Percentiles rank a stretch among this genome's conserved stretches.
phyloP scores from a whole-genome alignment of 768 basidiomycete genomes.

The Podaxis mareebaensis region DNA sequence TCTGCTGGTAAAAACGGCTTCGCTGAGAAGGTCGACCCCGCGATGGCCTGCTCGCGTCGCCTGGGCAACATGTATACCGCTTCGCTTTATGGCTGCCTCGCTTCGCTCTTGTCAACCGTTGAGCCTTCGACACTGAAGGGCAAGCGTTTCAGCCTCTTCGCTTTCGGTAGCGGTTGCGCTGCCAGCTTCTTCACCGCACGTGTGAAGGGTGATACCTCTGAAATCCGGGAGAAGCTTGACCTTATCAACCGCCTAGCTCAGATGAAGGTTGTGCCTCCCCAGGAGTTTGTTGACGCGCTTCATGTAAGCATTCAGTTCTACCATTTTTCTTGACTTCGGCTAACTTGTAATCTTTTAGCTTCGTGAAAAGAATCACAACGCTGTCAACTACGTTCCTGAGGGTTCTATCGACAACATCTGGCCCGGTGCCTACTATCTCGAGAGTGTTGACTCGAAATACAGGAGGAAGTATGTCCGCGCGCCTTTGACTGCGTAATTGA shows the following conservation, averaged over 20 bases:
- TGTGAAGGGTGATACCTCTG: constrained; percentile 84
- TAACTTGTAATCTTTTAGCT: constrained; percentile 43
- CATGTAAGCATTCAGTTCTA: constrained; percentile 43
- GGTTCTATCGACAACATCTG: constrained; percentile 92
- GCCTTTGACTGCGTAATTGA: constrained; percentile 35
- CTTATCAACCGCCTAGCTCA: constrained; percentile 72
- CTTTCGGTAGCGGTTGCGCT: constrained; percentile 97
- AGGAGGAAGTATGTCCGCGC: constrained; percentile 79
- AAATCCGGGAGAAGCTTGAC: constrained; percentile 81
- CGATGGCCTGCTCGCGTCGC: constrained; percentile 84
- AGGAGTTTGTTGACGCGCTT: constrained; percentile 88
- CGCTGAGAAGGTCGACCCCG: constrained; percentile 72
- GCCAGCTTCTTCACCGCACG: constrained; percentile 88
- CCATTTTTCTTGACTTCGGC: constrained; percentile 1
- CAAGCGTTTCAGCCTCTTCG: constrained; percentile 92
- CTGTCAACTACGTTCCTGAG: constrained; percentile 77
- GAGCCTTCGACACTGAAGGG: constrained; percentile 68
- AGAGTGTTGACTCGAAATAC: constrained; percentile 86
- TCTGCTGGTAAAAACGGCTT: constrained; percentile 74
- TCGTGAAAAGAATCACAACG: constrained; percentile 96
- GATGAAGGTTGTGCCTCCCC: constrained; percentile 91
- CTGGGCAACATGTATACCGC: constrained; percentile 99
- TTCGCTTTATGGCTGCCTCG: constrained; percentile 91
- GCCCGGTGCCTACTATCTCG: constrained; percentile 93
- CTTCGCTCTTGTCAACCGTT: constrained; percentile 77